Evolutionary conservation across 2,329 filamentous ascomycete genomes (phyloP).

Genomic region (Verticillium klebahnii): DNA sequence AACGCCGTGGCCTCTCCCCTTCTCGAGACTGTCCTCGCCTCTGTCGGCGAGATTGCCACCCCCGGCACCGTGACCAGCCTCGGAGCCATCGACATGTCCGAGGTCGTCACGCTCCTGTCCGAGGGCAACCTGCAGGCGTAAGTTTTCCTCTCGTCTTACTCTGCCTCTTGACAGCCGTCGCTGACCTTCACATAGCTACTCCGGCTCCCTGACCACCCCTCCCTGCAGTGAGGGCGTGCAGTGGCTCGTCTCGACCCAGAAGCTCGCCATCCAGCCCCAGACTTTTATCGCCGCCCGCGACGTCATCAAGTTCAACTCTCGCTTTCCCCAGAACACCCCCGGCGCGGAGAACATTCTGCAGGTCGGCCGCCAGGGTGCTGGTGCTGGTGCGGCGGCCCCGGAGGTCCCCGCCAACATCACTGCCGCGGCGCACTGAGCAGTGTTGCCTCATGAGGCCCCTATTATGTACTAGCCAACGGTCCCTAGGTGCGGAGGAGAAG

Average conservation of each 20-base stretch:
- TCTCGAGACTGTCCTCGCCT: slow-evolving; percentile 41
- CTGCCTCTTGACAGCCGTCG: background rate
- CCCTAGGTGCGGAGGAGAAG: background rate
- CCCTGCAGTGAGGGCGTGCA: slow-evolving; percentile 42
- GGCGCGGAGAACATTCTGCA: slow-evolving; percentile 32
- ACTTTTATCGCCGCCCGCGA: slow-evolving; percentile 34
- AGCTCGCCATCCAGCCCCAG: slow-evolving; percentile 28
- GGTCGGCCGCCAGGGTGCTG: slow-evolving; percentile 7
- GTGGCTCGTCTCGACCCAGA: slow-evolving; percentile 43
- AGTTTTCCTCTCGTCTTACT: background rate
- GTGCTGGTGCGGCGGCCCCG: slow-evolving; percentile 1
- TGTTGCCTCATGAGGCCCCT: background rate
- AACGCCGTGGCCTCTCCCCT: slow-evolving; percentile 33
- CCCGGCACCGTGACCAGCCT: slow-evolving; percentile 37
- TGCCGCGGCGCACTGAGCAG: background rate
- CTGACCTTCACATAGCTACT: slow-evolving; percentile 24
- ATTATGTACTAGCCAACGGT: background rate
- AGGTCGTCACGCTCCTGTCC: slow-evolving; percentile 30
- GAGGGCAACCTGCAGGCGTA: slow-evolving; percentile 33
- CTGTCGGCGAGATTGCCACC: slow-evolving; percentile 32
- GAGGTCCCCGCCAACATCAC: background rate
- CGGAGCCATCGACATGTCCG: slow-evolving; percentile 28
- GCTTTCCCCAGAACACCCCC: slow-evolving; percentile 38
- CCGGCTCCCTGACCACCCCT: slow-evolving; percentile 44
- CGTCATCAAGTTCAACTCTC: slow-evolving; percentile 43